Evolutionary conservation across 805 yeast genomes (phyloP), one percentile per base, ranked within the genome.

Genomic region (Lachancea lanzarotensis): DNA sequence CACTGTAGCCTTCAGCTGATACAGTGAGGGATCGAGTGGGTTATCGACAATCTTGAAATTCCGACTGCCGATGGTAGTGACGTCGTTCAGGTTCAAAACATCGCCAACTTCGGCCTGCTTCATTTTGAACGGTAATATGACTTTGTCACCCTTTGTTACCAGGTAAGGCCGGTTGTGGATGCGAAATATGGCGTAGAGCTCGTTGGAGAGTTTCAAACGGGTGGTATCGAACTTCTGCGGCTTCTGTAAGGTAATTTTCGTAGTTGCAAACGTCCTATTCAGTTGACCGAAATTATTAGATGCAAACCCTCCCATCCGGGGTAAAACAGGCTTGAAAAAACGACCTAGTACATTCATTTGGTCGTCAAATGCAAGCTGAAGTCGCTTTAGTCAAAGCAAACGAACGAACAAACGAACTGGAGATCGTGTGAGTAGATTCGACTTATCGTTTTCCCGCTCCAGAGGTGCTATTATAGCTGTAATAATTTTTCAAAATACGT

Each of bases 111-210:
- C 73, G 10, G 83, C 93, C 43, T 79, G 76, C 55, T 80, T 82
- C 71, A 93, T 60, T 51, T 79, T 76, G 65, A 78, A 90, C 2
- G 97, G 96, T 33, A 93, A 66, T 19, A 80, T 75, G 42, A 93
- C 76, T 52, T 73, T 76, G 64, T 93, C 99, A 18, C 99, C 99
- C 53, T 82, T 78, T 20, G 98, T 89, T 15, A 93, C 93, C 49
- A 93, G 70, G 59, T 86, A 89, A 35, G 93, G 87, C 65, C 88
- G 80, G 65, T 82, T 79, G 69, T 88, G 93, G 32, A 93, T 76
- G 54, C 78, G 80, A 52, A 91, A 75, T 8, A 86, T 73, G 38
- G 98, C 98, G 60, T 88, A 93, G 27, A 91, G 66, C 50, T 77
- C 78, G 48, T 78, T 76, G 44, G 83, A 80, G 42, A 78, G 74